Conservation (phyloP, 257 asterid species). For the Perilla frutescens region DNA sequence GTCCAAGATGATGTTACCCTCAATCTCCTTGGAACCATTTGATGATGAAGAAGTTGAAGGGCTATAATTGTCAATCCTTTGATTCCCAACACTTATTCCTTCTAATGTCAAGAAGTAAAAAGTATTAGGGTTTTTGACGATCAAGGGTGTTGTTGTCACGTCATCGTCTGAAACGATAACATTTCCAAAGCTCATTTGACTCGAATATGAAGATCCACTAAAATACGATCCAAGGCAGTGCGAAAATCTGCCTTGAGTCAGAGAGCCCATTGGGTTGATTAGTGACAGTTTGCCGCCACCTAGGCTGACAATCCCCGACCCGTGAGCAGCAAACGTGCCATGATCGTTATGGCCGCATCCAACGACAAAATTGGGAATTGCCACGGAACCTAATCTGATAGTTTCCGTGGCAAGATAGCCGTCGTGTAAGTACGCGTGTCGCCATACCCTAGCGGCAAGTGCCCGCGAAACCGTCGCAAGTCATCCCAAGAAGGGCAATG, state of each 20-base stretch:
- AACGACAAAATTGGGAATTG: slow-evolving; percentile 28
- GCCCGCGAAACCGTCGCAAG: slow-evolving; percentile 6
- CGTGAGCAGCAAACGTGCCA: slow-evolving; percentile 27
- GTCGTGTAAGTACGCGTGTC: slow-evolving; percentile 1
- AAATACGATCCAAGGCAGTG: slow-evolving; percentile 40
- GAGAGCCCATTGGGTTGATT: slow-evolving; percentile 35
- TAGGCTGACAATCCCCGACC: slow-evolving; percentile 49
- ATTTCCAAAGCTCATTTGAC: slow-evolving; percentile 49
- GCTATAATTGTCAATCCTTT: background rate
- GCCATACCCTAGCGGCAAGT: slow-evolving; percentile 33
- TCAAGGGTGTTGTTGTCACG: slow-evolving; percentile 40
- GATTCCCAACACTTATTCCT: slow-evolving; percentile 35
- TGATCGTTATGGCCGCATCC: slow-evolving; percentile 42
- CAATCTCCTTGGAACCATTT: background rate
- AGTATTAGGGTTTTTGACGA: background rate
- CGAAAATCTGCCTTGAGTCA: slow-evolving; percentile 39
- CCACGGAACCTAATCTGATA: slow-evolving; percentile 31
- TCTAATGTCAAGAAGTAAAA: slow-evolving; percentile 42
- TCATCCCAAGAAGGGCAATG: background rate
- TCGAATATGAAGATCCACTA: background rate
- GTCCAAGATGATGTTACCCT: slow-evolving; percentile 46
- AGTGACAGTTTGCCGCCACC: slow-evolving; percentile 44
- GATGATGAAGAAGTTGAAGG: background rate
- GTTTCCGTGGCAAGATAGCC: slow-evolving; percentile 45
- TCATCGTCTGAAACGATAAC: slow-evolving; percentile 17